Evolutionary conservation across 768 basidiomycete genomes (phyloP), one percentile per base, ranked within the genome.

Genomic region (Panaeolus papilionaceus): DNA sequence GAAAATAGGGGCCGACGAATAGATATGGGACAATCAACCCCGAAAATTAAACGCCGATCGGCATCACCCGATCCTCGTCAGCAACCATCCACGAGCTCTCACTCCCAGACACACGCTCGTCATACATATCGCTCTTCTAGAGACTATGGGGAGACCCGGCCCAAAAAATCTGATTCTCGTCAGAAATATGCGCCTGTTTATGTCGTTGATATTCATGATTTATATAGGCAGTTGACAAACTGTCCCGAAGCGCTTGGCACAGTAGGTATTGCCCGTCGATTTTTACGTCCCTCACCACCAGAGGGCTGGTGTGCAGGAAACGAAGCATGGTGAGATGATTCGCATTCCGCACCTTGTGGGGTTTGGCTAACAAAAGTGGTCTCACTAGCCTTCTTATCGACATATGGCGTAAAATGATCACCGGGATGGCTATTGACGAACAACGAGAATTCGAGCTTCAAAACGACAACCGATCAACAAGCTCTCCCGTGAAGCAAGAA

Each of bases 241-340:
- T 73, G 71, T 8, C 63, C 63, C 0, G 65, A 70, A 20, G 73
- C 70, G 3, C 62, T 72, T n/a, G 65, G 64, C 18, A 39, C 74
- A 10, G 71, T 77, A 0, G 76, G 77, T 7, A 80, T 81, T 11
- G 81, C 82, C 33, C 76, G 26, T 16, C 54, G 74, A 23, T 69
- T 72, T 7, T 63, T 87, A 51, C 73, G 68, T 26, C 66, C 82
- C 69, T 70, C 75, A 0, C 75, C 79, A 38, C 76, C 73, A n/a
- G 66, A 74, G 26, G 78, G 76, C 9, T 80, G 80, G 70, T 86
- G 85, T 73, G 85, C 85, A 9, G 86, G 85, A 0, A 85, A 86
- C 62, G 86, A 87, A 71, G 83, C 84, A 39, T 77, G 78, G 86
- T 86, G 70, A 73, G 85, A 74, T 9, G 16, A 70, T 45, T 63